Percentiles rank a stretch among this genome's conserved stretches.
phyloP scores from a whole-genome alignment of 257 asterid species.

The Thymus mandschuricus region DNA sequence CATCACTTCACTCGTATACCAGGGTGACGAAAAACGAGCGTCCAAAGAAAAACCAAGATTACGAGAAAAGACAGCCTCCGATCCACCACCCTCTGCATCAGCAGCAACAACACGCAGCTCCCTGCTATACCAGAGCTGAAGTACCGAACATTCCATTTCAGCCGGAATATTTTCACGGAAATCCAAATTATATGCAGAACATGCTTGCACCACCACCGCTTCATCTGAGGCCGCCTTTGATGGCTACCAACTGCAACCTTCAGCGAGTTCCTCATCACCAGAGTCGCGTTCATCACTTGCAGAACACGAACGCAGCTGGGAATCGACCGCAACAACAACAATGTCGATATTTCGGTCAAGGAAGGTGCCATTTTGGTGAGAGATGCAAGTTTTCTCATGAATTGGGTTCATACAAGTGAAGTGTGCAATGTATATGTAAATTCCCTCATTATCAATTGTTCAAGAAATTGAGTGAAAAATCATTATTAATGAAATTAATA shows the following conservation, averaged over 20 bases:
- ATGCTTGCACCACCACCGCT: conserved; percentile 16
- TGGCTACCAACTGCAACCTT: conserved; percentile 31
- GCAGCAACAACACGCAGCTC: no score
- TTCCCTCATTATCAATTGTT: no score
- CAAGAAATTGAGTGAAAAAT: not conserved
- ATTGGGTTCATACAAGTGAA: conserved; percentile 6
- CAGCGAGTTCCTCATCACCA: conserved; percentile 29
- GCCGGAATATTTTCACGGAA: conserved; percentile 11
- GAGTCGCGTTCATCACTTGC: not conserved
- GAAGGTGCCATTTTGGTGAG: conserved; percentile 69
- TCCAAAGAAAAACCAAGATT: conserved; percentile 23
- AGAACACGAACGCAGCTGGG: conserved; percentile 15
- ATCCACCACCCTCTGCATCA: not conserved
- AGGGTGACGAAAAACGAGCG: conserved; percentile 39
- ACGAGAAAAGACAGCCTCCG: conserved; percentile 16
- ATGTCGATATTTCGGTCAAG: conserved; percentile 59
- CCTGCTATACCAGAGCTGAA: not conserved
- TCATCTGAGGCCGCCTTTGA: conserved; percentile 50
- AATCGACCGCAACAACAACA: conserved; percentile 27
- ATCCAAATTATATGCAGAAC: conserved; percentile 8
- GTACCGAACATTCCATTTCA: conserved; percentile 12
- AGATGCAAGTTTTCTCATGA: conserved; percentile 65
- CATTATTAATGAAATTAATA: no score
- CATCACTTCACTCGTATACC: conserved; percentile 7
- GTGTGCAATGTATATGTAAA: not conserved